Conservation (phyloP, 2,329 filamentous ascomycete genomes). For the Cercospora zeae-maydis region DNA sequence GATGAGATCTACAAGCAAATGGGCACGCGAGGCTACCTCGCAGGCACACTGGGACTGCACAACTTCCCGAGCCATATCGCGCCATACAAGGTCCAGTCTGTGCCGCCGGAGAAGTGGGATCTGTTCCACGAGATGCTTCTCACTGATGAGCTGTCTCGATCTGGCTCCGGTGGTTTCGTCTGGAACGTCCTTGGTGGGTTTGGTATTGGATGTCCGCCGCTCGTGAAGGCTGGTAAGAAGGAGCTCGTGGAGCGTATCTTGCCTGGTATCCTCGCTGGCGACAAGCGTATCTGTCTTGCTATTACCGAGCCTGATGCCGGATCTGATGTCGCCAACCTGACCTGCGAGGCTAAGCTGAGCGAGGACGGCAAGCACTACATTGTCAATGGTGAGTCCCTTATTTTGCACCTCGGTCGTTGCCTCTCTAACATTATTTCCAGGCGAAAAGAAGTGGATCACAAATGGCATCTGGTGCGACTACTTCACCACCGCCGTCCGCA, state of each 20-base stretch:
- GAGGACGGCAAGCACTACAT: conserved; percentile 99
- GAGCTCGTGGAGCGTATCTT: conserved; percentile 79
- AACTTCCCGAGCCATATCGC: conserved; percentile 71
- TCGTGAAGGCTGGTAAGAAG: conserved; percentile 89
- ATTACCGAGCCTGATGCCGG: conserved; percentile 96
- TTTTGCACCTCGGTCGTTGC: neutral
- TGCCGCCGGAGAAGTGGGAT: conserved; percentile 88
- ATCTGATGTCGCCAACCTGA: conserved; percentile 90
- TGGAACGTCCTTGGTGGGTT: conserved; percentile 98
- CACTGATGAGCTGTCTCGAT: conserved; percentile 88
- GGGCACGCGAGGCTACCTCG: conserved; percentile 86
- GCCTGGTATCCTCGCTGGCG: conserved; percentile 80
- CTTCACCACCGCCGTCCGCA: conserved; percentile 94
- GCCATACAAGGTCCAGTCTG: conserved; percentile 67
- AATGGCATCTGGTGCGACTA: conserved; percentile 72
- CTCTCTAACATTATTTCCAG: conserved; percentile 5
- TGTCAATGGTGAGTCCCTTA: conserved; percentile 66
- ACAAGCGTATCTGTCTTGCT: conserved; percentile 95
- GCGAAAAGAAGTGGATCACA: conserved; percentile 21
- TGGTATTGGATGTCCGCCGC: conserved; percentile 86
- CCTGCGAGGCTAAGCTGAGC: conserved; percentile 89
- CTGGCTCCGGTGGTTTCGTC: conserved; percentile 85
- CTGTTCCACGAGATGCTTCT: conserved; percentile 96
- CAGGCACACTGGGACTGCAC: conserved; percentile 80
- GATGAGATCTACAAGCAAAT: conserved; percentile 90